Evolutionary conservation across 495 filamentous ascomycete species (phyloP).

Genomic region (Tetracladium marchalianum): DNA sequence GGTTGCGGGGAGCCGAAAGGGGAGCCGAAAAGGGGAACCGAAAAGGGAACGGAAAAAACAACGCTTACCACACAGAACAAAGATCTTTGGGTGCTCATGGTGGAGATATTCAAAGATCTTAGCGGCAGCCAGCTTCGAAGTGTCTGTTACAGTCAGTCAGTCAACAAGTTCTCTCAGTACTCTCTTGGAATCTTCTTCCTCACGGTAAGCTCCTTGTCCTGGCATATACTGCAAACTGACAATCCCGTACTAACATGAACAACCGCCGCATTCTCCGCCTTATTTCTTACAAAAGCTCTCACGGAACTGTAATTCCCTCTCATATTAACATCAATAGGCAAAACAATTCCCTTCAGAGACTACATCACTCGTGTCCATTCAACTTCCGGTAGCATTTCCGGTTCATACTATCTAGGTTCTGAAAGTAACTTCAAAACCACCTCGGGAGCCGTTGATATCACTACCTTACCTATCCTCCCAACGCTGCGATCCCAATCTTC

Average conservation of each 20-base stretch:
- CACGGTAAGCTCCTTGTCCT: constrained; percentile 25
- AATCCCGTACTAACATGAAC: constrained; percentile 14
- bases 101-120: constrained; percentile 31
- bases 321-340: constrained; percentile 24
- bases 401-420: constrained; percentile 15
- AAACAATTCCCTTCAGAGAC: constrained; percentile 10
- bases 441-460: constrained; percentile 9
- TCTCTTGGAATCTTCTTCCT: constrained; percentile 31
- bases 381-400: constrained; percentile 10
- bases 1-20: too few species aligned
- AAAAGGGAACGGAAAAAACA: too few species aligned
- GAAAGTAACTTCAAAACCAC: constrained; percentile 7
- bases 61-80: not conserved
- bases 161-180: constrained; percentile 17
- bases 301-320: constrained; percentile 23
- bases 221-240: constrained; percentile 8
- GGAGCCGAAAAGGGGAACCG: too few species aligned
- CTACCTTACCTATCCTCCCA: constrained; percentile 9
- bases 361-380: constrained; percentile 16
- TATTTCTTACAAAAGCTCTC: constrained; percentile 21
- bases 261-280: constrained; percentile 4
- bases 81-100: constrained; percentile 25
- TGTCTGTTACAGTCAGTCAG: constrained; percentile 28
- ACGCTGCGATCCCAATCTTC: constrained; percentile 22
- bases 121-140: constrained; percentile 28